Conservation (phyloP, 2,329 filamentous ascomycete species). For the Thielaviopsis ethacetica region DNA sequence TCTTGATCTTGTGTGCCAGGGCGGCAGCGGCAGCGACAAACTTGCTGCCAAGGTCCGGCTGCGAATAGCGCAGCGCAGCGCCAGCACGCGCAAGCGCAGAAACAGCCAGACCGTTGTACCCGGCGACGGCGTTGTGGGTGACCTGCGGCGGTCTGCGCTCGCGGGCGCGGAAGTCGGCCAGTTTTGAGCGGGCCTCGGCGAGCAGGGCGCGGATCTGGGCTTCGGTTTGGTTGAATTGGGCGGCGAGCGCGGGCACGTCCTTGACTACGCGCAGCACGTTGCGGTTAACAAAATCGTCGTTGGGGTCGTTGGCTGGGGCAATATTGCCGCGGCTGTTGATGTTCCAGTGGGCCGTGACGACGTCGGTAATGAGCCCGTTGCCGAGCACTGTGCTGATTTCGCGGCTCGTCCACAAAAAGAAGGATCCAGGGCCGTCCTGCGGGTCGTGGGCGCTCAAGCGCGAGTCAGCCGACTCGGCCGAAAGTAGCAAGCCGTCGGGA, state of each 20-base stretch:
- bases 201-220: conserved; percentile 54
- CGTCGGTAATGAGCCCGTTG: conserved; percentile 23
- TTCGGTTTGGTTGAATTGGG: conserved; percentile 56
- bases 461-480: conserved; percentile 84
- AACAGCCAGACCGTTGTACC: conserved; percentile 81
- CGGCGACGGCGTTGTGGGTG: conserved; percentile 76
- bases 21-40: conserved; percentile 52
- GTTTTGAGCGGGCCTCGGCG: conserved; percentile 45
- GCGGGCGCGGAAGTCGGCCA: conserved; percentile 54
- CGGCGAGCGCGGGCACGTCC: conserved; percentile 51
- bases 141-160: conserved; percentile 61
- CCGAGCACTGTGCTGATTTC: conserved; percentile 64
- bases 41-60: conserved; percentile 36
- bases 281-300: conserved; percentile 88
- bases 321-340: conserved; percentile 78
- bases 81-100: conserved; percentile 62
- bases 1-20: conserved; percentile 55
- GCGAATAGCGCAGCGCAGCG: conserved; percentile 46
- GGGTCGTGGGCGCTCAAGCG: conserved; percentile 54
- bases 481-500: conserved; percentile 59
- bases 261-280: conserved; percentile 67
- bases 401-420: conserved; percentile 82
- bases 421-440: conserved; percentile 68
- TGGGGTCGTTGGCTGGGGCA: conserved; percentile 61
- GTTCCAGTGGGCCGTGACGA: conserved; percentile 63